Evolutionary conservation across 2,329 filamentous ascomycete genomes (phyloP), one percentile per base, ranked within the genome.

Genomic region (Pseudophaeomoniella oleicola): DNA sequence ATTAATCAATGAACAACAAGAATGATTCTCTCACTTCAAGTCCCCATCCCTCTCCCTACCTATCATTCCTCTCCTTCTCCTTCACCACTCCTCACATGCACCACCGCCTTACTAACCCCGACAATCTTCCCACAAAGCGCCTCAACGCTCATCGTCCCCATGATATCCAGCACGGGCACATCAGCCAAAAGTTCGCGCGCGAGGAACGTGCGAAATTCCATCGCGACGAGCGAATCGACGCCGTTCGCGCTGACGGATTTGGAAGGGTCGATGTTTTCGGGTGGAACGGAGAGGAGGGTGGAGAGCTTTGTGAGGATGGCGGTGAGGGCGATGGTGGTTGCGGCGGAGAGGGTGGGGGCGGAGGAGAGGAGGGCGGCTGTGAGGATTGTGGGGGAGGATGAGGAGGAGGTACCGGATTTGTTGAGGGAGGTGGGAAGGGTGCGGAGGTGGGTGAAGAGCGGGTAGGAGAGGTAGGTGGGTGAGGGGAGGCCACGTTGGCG

Each of bases 251-350:
- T 42, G 4, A 51, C 34, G 9, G 48, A 34, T 9, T 34, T 34
- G 14, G 32, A 15, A 9, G 16, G 32, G n/a, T 69, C 66, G 44
- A 70, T 58, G 37, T 69, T 66, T 31, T 67, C 62, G 2, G 53
- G 43, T 36, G 64, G 63, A 39, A 69, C 57, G 56, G 67, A 65
- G 38, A 71, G 57, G 4, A 69, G 59, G 0, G 58, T 56, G 0
- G 66, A 59, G 3, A 70, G 51, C 49, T 69, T 71, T 40, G 58
- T 53, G 12, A 67, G 56, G 9, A 71, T 50, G 0, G 64, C 67
- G 9, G 58, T 50, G 43, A 58, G 60, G 4, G 67, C 60, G 0
- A 62, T 52, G 6, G 61, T 55, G 39, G 63, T 54, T 9, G 66
- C 66, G 38, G 69, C 65, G 4, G 60, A 57, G 4, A 57, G 47